Conservation (phyloP, 345 rosid genomes). For the thale cress (Arabidopsis thaliana) region TAIR10.1 NC_003076.8:2060501-2061000, state of each 20-base stretch:
- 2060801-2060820: not conserved
- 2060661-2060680: slow-evolving; percentile 79
- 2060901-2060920: not conserved
- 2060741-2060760: slow-evolving; percentile 67
- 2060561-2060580: not conserved
- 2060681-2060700: slow-evolving; percentile 92
- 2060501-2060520: not conserved
- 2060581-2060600: slow-evolving; percentile 30
- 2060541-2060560: not conserved
- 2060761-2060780: not conserved
- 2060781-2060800: not conserved
- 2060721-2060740: slow-evolving; percentile 93
- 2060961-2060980: slow-evolving; percentile 45
- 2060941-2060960: not conserved
- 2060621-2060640: not conserved
- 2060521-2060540: not conserved
- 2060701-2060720: slow-evolving; percentile 94
- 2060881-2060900: slow-evolving; percentile 79
- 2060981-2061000: slow-evolving; percentile 85
- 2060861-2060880: slow-evolving; percentile 74
- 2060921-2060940: slow-evolving; percentile 24
- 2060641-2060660: slow-evolving; percentile 42
- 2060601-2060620: not conserved
- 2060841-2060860: not conserved
- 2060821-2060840: not conserved